Base-by-base conservation (phyloP, 441 rosid genomes). In the Jatropha podagrica region DNA sequence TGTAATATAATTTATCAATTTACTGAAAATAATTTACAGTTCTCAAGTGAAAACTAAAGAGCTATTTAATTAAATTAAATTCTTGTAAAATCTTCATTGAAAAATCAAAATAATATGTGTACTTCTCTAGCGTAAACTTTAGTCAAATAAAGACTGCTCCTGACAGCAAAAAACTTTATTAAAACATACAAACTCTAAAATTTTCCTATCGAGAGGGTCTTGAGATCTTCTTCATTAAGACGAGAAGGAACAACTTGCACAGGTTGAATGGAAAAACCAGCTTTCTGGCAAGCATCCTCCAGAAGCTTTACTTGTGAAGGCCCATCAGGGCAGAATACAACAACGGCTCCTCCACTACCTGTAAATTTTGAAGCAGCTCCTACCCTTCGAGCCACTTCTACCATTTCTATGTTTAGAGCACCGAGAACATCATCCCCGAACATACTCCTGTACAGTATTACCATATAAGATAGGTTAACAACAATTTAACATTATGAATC, bases 331-430 rank as follows among this genome's bases (percentile, higher is more conserved):
- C 96, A 93, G 84, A 82, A 92, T 9, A 81, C 98, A 76, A 95
- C 90, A 71, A 91, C 92, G 17, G 98, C 98, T 79, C 99, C 98
- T 69, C 97, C 98, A 61, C 99, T 93, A 71, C 99, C 98, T 0
- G 98, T 95, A 80, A 93, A 93, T 83, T 95, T 95, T 3, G 96
- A 85, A 0, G 96, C 93, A 63, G 97, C 97, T 10, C 97, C 95
- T 15, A 89, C 83, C 73, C 86, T 87, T 71, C 96, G 83, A 20
- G 95, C 96, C 12, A 89, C 81, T 79, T 91, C 96, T 85, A 95
- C 96, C 99, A 95, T 93, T 83, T 92, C 92, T 76, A 95, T 81
- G 87, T 95, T 93, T 73, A 92, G 23, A 17, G 81, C 87, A 59
- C 97, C 97, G 7, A 95, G 82, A 78, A 84, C 88, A 15, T 87